phyloP scores from a whole-genome alignment of 495 filamentous ascomycete genomes.

The Tuber magnatum region DNA sequence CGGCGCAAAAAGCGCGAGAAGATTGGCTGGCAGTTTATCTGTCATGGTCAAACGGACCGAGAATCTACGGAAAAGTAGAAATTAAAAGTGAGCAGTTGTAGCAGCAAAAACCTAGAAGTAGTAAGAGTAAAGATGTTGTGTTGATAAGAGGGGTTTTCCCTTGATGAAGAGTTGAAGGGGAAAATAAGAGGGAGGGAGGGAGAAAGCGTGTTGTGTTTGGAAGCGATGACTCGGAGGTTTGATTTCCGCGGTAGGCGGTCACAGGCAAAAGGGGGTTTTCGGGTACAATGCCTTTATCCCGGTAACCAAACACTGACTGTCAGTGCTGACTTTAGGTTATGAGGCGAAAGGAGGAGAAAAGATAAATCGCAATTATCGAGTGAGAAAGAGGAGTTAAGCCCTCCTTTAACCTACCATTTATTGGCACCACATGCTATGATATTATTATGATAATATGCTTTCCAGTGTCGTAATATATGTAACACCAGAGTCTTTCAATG shows the following conservation, averaged over 20 bases:
- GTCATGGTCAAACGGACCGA: conserved; percentile 57
- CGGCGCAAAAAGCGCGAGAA: conserved; percentile 88
- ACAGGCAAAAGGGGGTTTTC: background rate
- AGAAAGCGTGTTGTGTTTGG: background rate
- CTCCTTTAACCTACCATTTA: background rate
- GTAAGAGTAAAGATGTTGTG: background rate
- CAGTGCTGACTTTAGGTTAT: background rate
- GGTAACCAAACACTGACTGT: background rate
- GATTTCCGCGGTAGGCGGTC: background rate
- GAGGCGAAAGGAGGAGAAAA: background rate
- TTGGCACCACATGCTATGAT: background rate
- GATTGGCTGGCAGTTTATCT: conserved; percentile 85
- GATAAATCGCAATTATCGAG: background rate
- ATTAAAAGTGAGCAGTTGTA: background rate
- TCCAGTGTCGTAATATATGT: background rate
- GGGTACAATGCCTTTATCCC: background rate
- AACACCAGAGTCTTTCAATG: background rate
- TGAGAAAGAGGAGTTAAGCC: background rate
- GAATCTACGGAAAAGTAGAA: background rate
- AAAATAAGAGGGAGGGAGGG: background rate
- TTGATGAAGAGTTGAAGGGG: background rate
- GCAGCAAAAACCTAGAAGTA: background rate
- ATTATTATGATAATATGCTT: background rate
- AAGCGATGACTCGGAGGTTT: background rate
- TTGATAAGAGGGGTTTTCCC: background rate